Evolutionary conservation across 2,329 filamentous ascomycete genomes (phyloP), one percentile per base, ranked within the genome.

Genomic region (Chalaropsis ovoidea): DNA sequence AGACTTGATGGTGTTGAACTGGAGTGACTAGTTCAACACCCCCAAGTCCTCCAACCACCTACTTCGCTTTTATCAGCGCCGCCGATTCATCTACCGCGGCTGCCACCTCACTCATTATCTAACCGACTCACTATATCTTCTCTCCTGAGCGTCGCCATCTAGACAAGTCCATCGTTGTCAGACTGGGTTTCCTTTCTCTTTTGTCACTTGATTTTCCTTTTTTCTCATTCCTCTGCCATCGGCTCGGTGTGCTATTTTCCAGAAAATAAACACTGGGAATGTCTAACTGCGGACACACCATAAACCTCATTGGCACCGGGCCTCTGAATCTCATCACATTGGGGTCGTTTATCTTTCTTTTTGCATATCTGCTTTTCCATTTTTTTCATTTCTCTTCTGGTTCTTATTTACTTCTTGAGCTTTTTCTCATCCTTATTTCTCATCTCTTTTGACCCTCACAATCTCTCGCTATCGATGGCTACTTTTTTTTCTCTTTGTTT

Each of bases 401-500:
- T 43, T 52, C 35, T 42, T 31, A 52, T 56, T 63, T 56, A 10
- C 52, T 35, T 19, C 31, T 63, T 45, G 13, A 42, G 27, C 31
- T 39, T 47, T n/a, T 35, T 7, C 45, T 61, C 43, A 24, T 35
- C 49, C 8, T 49, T 45, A 13, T 47, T 47, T 19, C 5, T 52
- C 22, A 58, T 39, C 4, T 56, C 35, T 10, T n/a, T 65, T 61
- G 15, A 61, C 31, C 22, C 62, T 56, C 49, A 15, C 24, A 31
- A 22, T 42, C 47, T 15, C 39, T 56, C 49, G 49, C 24, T 64
- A 31, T 60, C 52, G 13, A 43, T 60, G 19, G 63, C 27, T 58
- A 17, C 60, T 60, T 24, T 7, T 62, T 62, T 52, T 47, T 54
- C 24, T 58, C n/a, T 64, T 60, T 24, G 15, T 62, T 62, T 52